Conservation (phyloP, 225 moss, liverwort and hornwort species). For the Asterella californica region DNA sequence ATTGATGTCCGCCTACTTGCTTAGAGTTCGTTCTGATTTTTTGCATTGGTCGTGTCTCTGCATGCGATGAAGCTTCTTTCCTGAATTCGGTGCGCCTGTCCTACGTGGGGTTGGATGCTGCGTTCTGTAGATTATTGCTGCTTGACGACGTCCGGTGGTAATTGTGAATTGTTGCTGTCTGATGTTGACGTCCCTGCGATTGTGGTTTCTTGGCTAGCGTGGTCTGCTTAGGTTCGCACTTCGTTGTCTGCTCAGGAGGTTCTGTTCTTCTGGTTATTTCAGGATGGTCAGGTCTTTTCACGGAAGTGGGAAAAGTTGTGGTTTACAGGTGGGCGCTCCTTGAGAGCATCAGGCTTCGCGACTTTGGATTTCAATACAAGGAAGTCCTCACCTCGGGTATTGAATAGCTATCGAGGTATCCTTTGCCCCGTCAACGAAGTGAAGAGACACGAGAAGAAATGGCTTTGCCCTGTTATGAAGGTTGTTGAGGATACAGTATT, state of each 20-base stretch:
- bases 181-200: background rate
- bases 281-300: constrained; percentile 1
- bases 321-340: constrained; percentile 2
- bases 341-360: background rate
- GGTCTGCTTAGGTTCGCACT: background rate
- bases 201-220: constrained; percentile 1
- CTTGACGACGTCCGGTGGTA: background rate
- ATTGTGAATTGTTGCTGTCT: background rate
- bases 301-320: background rate
- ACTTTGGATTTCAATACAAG: background rate
- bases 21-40: background rate
- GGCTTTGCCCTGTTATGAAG: background rate
- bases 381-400: background rate
- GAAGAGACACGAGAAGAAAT: background rate
- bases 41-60: background rate
- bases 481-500: background rate
- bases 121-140: background rate
- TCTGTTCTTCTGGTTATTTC: background rate
- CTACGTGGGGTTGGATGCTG: background rate
- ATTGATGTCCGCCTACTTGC: no score
- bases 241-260: background rate
- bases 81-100: background rate
- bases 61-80: background rate
- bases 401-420: background rate
- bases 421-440: background rate